Percentiles rank a stretch among this genome's conserved stretches.
phyloP scores from a whole-genome alignment of 2,329 filamentous ascomycete genomes.

The Acarospora socialis region DNA sequence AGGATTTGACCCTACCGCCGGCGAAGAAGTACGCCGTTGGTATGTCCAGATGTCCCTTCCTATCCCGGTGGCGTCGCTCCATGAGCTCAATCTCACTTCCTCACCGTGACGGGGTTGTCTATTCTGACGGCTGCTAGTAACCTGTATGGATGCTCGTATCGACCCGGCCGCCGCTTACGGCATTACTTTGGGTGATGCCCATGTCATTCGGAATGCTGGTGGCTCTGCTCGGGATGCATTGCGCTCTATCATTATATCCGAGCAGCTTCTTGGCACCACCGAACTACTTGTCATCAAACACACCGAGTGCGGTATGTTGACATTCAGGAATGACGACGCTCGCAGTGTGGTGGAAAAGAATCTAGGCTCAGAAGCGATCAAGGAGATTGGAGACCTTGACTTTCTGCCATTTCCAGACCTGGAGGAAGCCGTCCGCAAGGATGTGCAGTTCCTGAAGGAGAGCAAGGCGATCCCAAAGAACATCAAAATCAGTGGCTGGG shows the following conservation, averaged over 20 bases:
- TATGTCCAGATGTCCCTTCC: conserved; percentile 26
- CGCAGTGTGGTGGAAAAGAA: conserved; percentile 43
- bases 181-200: conserved; percentile 59
- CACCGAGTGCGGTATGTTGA: conserved; percentile 60
- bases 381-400: conserved; percentile 35
- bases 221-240: conserved; percentile 54
- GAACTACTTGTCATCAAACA: conserved; percentile 66
- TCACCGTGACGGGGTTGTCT: conserved; percentile 6
- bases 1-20: conserved; percentile 52
- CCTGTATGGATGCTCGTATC: conserved; percentile 69
- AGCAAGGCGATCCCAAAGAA: conserved; percentile 45
- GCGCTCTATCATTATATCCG: conserved; percentile 61
- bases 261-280: conserved; percentile 62
- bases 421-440: conserved; percentile 48
- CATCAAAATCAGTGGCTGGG: conserved; percentile 54
- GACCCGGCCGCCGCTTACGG: conserved; percentile 56
- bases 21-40: conserved; percentile 53
- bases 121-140: conserved; percentile 33
- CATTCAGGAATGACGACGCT: conserved; percentile 47
- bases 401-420: conserved; percentile 54
- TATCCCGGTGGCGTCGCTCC: not conserved
- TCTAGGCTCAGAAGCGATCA: conserved; percentile 37
- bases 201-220: conserved; percentile 64
- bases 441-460: conserved; percentile 48
- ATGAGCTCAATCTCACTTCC: no score